Evolutionary conservation across 1,139 yeast genomes (phyloP).

Genomic region (Suhomyces anneliseae): DNA sequence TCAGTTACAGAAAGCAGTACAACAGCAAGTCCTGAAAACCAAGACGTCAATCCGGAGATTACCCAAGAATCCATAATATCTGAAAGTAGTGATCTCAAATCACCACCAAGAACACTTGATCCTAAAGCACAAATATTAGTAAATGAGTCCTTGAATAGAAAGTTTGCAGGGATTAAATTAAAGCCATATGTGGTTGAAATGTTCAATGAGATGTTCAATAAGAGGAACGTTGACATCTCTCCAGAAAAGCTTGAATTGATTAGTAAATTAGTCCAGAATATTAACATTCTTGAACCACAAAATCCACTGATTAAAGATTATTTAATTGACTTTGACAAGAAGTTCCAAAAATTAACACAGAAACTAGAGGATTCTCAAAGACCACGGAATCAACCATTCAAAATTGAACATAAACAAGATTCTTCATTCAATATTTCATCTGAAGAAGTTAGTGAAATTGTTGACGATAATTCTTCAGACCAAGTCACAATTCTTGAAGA

Average conservation of each 20-base stretch:
- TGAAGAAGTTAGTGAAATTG: constrained; percentile 1
- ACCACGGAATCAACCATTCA: constrained; percentile 13
- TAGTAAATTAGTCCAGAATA: background rate
- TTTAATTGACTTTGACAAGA: constrained; percentile 5
- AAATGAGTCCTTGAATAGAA: constrained; percentile 7
- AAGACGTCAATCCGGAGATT: background rate
- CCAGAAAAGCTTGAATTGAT: constrained; percentile 4
- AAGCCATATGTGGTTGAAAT: constrained; percentile 4
- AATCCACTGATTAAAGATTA: constrained; percentile 4
- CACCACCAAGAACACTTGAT: constrained; percentile 9
- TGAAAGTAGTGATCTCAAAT: background rate
- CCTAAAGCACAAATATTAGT: constrained; percentile 8
- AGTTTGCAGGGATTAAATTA: constrained; percentile 4
- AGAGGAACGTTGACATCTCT: constrained; percentile 9
- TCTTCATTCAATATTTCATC: constrained; percentile 1
- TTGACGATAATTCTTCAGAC: constrained; percentile 2
- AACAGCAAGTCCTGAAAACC: background rate
- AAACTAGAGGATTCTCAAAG: constrained; percentile 2
- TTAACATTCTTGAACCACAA: background rate
- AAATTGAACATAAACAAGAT: constrained; percentile 9
- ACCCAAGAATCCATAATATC: background rate
- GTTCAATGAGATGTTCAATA: constrained; percentile 9
- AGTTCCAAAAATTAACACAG: background rate
- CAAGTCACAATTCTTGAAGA: background rate
- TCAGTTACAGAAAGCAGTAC: background rate